Base-by-base conservation (phyloP, 371 early-diverging fungal genomes). In the Polyrhizophydium stewartii region DNA sequence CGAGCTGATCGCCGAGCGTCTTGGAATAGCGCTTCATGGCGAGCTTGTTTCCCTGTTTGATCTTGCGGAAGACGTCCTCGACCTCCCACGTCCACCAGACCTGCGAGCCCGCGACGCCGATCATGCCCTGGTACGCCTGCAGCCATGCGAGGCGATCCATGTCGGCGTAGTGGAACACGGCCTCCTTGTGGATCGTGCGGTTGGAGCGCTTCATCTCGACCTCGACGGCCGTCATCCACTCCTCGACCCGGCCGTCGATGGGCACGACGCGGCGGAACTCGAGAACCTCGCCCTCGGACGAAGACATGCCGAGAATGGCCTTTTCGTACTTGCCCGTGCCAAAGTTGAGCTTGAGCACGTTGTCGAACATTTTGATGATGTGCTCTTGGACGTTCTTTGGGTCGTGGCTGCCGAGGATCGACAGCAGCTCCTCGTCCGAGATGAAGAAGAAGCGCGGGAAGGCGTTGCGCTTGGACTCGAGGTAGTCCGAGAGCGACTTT, bases 31-130 rank as follows among this genome's bases (percentile, higher is more conserved):
- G 68, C 55, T 82, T 84, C 82, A 84, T 82, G 6, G 84, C 84
- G 9, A 81, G 67, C 65, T 84, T 84, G 66, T 82, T 74, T 28
- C 84, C 84, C 17, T 47, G 31, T 51, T 79, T 81, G 69, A 82
- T 82, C 58, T 79, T 84, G 10, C 68, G 55, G 63, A 84, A 84
- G 10, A 80, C 79, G 61, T 84, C 82, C 51, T 84, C 84, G 1
- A 84, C 85, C 55, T 83, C 83, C 77, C 81, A 84, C 13, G 85
- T 84, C 85, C 85, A 84, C 85, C 85, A 84, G 0, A 84, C 85
- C 58, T 83, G 83, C 19, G 77, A 72, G 12, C 80, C 79, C 27
- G 82, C 82, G 0, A 84, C 66, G 17, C 73, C 70, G 19, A 78
- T 80, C 83, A 83, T 84, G 13, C 85, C 85, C 59, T 75, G 82